These are phyloP conservation scores for Gossypium australe DNA, from an alignment of 345 rosid species.

Conservation along the genomic window DNA sequence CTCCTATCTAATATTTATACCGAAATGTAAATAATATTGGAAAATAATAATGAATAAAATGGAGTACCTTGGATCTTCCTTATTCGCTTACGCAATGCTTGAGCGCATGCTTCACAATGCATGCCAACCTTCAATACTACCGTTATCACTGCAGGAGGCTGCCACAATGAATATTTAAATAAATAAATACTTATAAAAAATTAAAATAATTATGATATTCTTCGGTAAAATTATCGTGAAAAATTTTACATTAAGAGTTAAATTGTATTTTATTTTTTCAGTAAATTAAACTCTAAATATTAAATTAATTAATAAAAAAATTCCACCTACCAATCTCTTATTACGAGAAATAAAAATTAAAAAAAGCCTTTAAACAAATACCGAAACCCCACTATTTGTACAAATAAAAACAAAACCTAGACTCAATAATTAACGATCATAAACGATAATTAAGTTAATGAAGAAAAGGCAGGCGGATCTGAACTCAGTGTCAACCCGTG, in stretches of 20 bases:
- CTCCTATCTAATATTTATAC: no score
- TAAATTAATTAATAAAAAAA: no score
- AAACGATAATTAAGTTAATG: background rate
- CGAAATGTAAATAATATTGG: no score
- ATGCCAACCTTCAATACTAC: slow-evolving; percentile 49
- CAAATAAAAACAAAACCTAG: background rate
- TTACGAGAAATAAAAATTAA: background rate
- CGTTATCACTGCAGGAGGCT: slow-evolving; percentile 47
- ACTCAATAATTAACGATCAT: background rate
- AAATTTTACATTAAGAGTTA: rapidly evolving
- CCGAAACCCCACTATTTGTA: background rate
- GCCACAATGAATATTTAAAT: background rate
- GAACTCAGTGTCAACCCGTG: slow-evolving; percentile 1
- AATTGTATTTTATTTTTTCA: no score
- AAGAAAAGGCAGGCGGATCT: background rate
- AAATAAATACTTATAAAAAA: no score
- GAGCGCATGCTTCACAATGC: slow-evolving; percentile 81
- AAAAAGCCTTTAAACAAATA: no score
- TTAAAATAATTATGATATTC: no score
- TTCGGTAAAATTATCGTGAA: rapidly evolving
- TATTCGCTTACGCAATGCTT: slow-evolving; percentile 38
- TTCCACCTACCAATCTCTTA: background rate
- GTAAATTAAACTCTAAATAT: no score
- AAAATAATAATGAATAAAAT: no score
- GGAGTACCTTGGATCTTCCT: slow-evolving; percentile 28